These are phyloP conservation scores for Vanrija humicola DNA, from an alignment of 1,284 basidiomycete species.

Conservation along the genomic window DNA sequence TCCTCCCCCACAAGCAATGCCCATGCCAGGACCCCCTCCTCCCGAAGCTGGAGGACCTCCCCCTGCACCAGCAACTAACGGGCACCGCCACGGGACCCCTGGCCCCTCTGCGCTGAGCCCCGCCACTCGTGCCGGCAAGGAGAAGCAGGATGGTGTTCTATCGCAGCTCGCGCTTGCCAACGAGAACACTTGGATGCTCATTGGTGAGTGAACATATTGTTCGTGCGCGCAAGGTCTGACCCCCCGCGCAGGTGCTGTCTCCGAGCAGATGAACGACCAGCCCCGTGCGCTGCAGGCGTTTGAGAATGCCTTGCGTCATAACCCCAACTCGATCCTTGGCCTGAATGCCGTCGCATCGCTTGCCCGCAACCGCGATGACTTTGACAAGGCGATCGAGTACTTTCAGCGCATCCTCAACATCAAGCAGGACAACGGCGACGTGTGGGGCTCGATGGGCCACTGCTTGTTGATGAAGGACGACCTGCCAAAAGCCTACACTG, in stretches of 20 bases:
- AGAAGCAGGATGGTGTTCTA: conserved; percentile 32
- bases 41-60: conserved; percentile 15
- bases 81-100: conserved; percentile 19
- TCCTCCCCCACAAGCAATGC: conserved; percentile 17
- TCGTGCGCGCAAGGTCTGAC: neutral
- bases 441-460: conserved; percentile 91
- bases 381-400: conserved; percentile 74
- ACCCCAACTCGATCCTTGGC: conserved; percentile 78
- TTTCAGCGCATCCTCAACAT: conserved; percentile 85
- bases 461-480: conserved; percentile 99
- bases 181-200: conserved; percentile 87
- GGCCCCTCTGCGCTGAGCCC: conserved; percentile 11
- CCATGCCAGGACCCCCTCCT: conserved; percentile 17
- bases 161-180: conserved; percentile 66
- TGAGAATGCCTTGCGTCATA: conserved; percentile 87
- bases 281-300: conserved; percentile 85
- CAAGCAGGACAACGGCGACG: conserved; percentile 88
- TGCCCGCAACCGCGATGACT: conserved; percentile 56
- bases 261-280: conserved; percentile 84
- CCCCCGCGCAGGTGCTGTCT: conserved; percentile 64
- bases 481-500: conserved; percentile 95
- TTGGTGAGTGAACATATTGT: conserved; percentile 57
- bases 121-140: conserved; percentile 30
- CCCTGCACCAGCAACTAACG: conserved; percentile 21
- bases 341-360: conserved; percentile 76